phyloP scores from a whole-genome alignment of 495 filamentous ascomycete genomes.

The Opeltia flavorubescens region DNA sequence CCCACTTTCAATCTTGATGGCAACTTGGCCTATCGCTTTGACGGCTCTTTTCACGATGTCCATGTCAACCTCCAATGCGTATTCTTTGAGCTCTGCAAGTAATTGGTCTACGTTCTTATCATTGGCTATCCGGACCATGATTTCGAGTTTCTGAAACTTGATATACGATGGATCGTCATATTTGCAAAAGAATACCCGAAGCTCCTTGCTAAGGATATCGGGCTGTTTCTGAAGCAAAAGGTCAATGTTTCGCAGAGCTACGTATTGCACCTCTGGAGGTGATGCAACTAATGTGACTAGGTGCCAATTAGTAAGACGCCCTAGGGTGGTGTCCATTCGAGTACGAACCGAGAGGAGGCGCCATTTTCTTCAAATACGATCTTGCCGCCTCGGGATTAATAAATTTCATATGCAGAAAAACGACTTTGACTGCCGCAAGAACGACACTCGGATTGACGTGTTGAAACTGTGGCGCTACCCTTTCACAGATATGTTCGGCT shows the following conservation, averaged over 20 bases:
- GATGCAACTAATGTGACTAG: conserved; percentile 91
- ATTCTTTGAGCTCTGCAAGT: conserved; percentile 87
- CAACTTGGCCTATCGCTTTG: conserved; percentile 89
- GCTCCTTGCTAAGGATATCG: conserved; percentile 91
- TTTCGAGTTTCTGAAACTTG: conserved; percentile 94
- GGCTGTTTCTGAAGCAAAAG: conserved; percentile 89
- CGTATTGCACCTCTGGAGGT: conserved; percentile 93
- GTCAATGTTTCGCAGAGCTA: conserved; percentile 90
- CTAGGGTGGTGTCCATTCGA: conserved; percentile 13
- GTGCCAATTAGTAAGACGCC: conserved; percentile 7
- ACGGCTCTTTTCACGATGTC: conserved; percentile 92
- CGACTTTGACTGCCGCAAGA: conserved; percentile 88
- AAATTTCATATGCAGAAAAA: conserved; percentile 90
- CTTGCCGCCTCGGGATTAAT: conserved; percentile 62
- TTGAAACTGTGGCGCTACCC: conserved; percentile 93
- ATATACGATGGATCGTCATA: conserved; percentile 98
- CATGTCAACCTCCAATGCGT: conserved; percentile 97
- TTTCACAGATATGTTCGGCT: conserved; percentile 95
- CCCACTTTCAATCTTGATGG: conserved; percentile 92
- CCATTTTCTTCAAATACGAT: conserved; percentile 95
- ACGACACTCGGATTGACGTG: conserved; percentile 97
- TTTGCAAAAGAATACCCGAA: conserved; percentile 98
- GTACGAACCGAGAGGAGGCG: conserved; percentile 69
- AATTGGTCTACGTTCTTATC: conserved; percentile 94
- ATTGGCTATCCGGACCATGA: conserved; percentile 98